phyloP scores from a whole-genome alignment of 164 flowering plant species.

The Amborella trichopoda region DNA sequence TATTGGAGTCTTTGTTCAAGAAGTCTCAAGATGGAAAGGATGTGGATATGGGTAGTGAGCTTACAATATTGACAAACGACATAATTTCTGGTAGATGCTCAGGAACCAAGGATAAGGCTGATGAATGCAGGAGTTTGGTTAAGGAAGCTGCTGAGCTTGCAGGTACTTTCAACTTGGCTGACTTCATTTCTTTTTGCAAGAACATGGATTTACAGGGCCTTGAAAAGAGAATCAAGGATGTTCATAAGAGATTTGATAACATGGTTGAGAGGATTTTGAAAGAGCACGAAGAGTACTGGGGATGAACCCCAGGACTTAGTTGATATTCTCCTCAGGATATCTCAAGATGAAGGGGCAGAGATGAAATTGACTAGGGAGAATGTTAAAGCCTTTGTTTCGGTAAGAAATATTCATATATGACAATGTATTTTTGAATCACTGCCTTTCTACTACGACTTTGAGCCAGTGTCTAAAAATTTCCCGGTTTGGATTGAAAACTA shows the following conservation, averaged over 20 bases:
- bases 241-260: constrained; percentile 23
- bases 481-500: no score
- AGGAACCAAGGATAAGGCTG: constrained; percentile 21
- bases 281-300: constrained; percentile 18
- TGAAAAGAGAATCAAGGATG: constrained; percentile 20
- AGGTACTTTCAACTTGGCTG: constrained; percentile 40
- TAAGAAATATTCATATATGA: no score
- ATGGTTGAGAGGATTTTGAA: constrained; percentile 34
- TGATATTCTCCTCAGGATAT: constrained; percentile 32
- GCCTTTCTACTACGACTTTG: no score
- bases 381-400: constrained; percentile 53
- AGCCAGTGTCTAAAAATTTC: no score
- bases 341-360: constrained; percentile 29
- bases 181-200: constrained; percentile 28
- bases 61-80: constrained; percentile 29
- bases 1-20: constrained; percentile 9
- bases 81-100: constrained; percentile 34
- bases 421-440: no score
- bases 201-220: constrained; percentile 37
- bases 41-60: constrained; percentile 26
- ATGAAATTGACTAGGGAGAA: constrained; percentile 31
- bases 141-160: constrained; percentile 26
- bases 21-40: constrained; percentile 14
- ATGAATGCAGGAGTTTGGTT: constrained; percentile 16
- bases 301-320: constrained; percentile 35